A percentile compares a stretch with the other conserved stretches of the same genome.
Conservation (phyloP, 2,329 filamentous ascomycete species). For the Cladobotryum protrusum region DNA sequence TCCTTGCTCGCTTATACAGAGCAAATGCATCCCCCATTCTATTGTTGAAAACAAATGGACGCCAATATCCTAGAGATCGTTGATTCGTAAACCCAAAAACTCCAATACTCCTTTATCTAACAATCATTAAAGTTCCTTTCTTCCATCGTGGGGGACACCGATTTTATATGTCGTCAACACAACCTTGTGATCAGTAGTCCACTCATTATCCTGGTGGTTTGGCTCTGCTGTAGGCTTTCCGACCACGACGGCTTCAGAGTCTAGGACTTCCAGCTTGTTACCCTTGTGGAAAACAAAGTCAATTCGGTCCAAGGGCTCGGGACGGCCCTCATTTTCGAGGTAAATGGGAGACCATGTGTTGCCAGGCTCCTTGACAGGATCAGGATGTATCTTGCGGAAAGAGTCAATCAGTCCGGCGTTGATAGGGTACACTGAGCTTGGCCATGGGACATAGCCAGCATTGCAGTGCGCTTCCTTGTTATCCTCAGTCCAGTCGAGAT, state of each 20-base stretch:
- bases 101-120: neutral
- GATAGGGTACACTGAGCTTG: conserved; percentile 29
- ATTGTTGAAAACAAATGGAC: no score
- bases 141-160: neutral
- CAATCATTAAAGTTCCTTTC: neutral
- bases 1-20: no score
- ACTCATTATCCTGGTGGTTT: conserved; percentile 32
- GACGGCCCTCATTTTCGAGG: conserved; percentile 24
- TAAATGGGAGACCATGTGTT: conserved; percentile 38
- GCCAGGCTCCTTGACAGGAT: conserved; percentile 27
- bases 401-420: conserved; percentile 35
- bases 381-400: conserved; percentile 30
- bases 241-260: conserved; percentile 26
- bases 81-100: neutral
- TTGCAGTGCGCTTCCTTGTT: conserved; percentile 31
- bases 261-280: conserved; percentile 20
- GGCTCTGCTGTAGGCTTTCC: conserved; percentile 30
- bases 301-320: conserved; percentile 36
- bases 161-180: conserved; percentile 25
- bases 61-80: no score
- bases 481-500: conserved; percentile 34
- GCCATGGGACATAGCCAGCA: conserved; percentile 30
- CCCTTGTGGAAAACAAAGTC: conserved; percentile 38
- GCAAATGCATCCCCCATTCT: no score
- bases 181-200: conserved; percentile 35